phyloP scores from a whole-genome alignment of 2,329 filamentous ascomycete genomes.

The Stemphylium lycopersici region DNA sequence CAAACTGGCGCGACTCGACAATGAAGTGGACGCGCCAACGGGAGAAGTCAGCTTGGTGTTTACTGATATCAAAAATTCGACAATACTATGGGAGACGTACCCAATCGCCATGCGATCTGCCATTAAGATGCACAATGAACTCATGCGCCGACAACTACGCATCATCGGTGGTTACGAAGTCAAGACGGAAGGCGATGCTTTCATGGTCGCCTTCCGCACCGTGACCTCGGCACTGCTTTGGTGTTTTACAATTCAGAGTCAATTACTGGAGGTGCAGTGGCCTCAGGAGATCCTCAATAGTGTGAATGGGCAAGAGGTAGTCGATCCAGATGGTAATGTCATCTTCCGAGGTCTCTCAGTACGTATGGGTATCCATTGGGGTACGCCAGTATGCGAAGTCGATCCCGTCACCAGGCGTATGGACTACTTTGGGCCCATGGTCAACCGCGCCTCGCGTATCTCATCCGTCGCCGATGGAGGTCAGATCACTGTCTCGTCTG shows the following conservation, averaged over 20 bases:
- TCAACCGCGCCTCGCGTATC: slow-evolving; percentile 94
- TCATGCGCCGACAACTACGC: slow-evolving; percentile 91
- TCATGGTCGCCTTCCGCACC: slow-evolving; percentile 98
- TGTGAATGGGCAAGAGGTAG: slow-evolving; percentile 79
- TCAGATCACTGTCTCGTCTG: slow-evolving; percentile 94
- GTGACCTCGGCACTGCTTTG: slow-evolving; percentile 93
- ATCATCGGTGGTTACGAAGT: slow-evolving; percentile 97
- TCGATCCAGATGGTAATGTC: slow-evolving; percentile 81
- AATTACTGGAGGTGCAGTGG: slow-evolving; percentile 88
- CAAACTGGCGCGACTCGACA: slow-evolving; percentile 82
- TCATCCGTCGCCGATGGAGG: slow-evolving; percentile 94
- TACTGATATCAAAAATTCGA: slow-evolving; percentile 99
- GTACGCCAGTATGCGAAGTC: slow-evolving; percentile 89
- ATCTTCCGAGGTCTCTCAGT: slow-evolving; percentile 96
- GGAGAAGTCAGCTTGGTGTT: slow-evolving; percentile 94
- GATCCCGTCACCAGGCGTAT: slow-evolving; percentile 97
- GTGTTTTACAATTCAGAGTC: slow-evolving; percentile 92
- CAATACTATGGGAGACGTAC: slow-evolving; percentile 92
- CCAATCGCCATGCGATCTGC: slow-evolving; percentile 94
- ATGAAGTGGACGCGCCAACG: slow-evolving; percentile 88
- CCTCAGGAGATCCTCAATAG: slow-evolving; percentile 90
- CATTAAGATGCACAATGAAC: slow-evolving; percentile 96
- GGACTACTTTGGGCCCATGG: slow-evolving; percentile 99
- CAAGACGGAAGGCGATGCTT: slow-evolving; percentile 99
- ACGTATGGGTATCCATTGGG: slow-evolving; percentile 97